Evolutionary conservation across 176 grass and related monocot genomes (phyloP).

Genomic region (barley (Hordeum vulgare)): DNA sequence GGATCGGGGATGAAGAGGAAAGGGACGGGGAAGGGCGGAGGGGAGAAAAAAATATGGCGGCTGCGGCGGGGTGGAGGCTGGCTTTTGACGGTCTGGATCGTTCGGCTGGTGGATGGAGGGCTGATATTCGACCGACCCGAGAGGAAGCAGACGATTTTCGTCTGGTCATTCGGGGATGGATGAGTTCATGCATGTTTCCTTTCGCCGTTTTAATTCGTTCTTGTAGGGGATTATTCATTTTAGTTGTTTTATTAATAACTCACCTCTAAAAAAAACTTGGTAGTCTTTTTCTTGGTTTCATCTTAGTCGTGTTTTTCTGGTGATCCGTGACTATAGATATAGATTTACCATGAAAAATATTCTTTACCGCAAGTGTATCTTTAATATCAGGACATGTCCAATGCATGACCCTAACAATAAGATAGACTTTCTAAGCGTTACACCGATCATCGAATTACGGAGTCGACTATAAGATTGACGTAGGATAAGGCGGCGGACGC

Average conservation of each 20-base stretch:
- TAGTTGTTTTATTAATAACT: no score
- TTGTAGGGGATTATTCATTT: background rate
- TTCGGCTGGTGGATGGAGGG: background rate
- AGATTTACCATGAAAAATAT: no score
- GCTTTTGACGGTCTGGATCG: background rate
- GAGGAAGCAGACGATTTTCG: background rate
- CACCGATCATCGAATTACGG: background rate
- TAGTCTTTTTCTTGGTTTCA: background rate
- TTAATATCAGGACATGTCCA: no score
- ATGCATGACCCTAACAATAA: background rate
- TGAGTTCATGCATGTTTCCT: background rate
- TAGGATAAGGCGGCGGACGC: no score
- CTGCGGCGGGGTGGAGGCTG: background rate
- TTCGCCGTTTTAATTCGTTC: background rate
- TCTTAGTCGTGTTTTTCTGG: background rate
- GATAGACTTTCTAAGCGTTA: no score
- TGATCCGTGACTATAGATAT: no score
- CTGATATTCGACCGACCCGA: background rate
- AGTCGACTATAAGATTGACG: no score
- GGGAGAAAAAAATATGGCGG: background rate
- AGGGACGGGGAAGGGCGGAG: background rate
- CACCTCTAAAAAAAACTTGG: no score
- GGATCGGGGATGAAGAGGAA: slow-evolving; percentile 9
- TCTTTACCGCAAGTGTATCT: no score
- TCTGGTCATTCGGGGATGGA: background rate